Conservation (phyloP, 257 asterid genomes). For the Jacaranda copaia region DNA sequence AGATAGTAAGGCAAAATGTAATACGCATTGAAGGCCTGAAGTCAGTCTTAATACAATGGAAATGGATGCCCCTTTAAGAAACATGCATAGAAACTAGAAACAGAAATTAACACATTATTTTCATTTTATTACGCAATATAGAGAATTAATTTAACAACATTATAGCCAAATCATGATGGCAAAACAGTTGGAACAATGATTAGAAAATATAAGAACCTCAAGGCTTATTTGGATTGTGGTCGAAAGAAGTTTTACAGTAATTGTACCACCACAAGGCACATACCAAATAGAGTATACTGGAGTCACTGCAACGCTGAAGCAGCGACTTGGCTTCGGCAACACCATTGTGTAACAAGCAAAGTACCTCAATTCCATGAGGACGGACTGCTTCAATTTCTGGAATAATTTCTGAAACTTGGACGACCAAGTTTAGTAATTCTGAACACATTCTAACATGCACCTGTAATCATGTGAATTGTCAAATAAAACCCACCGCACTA, state of each 20-base stretch:
- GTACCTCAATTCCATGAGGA: neutral
- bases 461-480: neutral
- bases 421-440: neutral
- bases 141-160: too few relatives aligned
- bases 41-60: too few relatives aligned
- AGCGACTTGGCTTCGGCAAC: neutral
- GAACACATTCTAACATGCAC: neutral
- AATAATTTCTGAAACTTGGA: neutral
- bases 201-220: too few relatives aligned
- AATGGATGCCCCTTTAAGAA: too few relatives aligned
- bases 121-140: too few relatives aligned
- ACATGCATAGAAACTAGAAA: too few relatives aligned
- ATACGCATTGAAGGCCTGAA: too few relatives aligned
- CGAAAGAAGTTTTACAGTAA: neutral
- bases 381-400: constrained; percentile 1
- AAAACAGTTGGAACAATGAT: too few relatives aligned
- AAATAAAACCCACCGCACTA: neutral
- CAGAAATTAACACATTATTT: too few relatives aligned
- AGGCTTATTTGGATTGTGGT: too few relatives aligned
- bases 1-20: too few relatives aligned
- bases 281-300: neutral
- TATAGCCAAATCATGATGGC: too few relatives aligned
- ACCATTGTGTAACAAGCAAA: neutral
- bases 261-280: neutral
- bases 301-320: neutral